Base-by-base conservation (phyloP, 2,329 filamentous ascomycete species). In the Apiospora saccharicola region DNA sequence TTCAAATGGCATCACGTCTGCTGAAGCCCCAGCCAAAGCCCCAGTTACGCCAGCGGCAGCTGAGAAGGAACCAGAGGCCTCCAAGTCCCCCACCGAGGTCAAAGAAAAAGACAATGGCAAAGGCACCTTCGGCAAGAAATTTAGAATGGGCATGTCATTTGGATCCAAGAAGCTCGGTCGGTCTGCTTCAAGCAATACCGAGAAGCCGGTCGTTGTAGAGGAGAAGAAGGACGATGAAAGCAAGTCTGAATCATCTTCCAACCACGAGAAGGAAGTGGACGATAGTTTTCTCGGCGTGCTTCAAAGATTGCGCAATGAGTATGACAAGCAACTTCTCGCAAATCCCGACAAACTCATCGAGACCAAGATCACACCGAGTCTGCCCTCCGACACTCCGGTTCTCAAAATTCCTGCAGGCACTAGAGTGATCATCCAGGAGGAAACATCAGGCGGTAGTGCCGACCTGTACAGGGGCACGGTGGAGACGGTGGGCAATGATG, bases 391-490 rank as follows among this genome's bases (percentile, higher is more conserved):
- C 74, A 94, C 93, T 0, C 94, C 94, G 0, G 90, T 94, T 10
- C 83, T 96, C 49, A 94, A 93, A 78, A 88, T 93, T 5, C 93
- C 94, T 0, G 82, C 87, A 1, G 90, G 87, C 53, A 92, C 90
- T 43, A 91, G 90, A 76, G 87, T 93, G 67, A 91, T 93, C 70
- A 89, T 93, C 68, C 91, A 93, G 77, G 91, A 93, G 78, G 91
- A 93, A 80, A 91, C 89, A 1, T 87, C 86, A 8, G 91, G 91
- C 51, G 90, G 91, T 70, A 92, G 89, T 72, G 94, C 94, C 41
- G 96, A 98, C 84, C 86, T 98, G 14, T 99, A 98, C 80, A 90
- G 96, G 78, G 96, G 96, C 41, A 97, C 93, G 3, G 94, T 98
- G 3, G 93, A 90, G 71, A 91, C 90, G 10, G 88, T 97, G 5